phyloP scores from a whole-genome alignment of 2,329 filamentous ascomycete species.

The Sporothrix schenckii region DNA sequence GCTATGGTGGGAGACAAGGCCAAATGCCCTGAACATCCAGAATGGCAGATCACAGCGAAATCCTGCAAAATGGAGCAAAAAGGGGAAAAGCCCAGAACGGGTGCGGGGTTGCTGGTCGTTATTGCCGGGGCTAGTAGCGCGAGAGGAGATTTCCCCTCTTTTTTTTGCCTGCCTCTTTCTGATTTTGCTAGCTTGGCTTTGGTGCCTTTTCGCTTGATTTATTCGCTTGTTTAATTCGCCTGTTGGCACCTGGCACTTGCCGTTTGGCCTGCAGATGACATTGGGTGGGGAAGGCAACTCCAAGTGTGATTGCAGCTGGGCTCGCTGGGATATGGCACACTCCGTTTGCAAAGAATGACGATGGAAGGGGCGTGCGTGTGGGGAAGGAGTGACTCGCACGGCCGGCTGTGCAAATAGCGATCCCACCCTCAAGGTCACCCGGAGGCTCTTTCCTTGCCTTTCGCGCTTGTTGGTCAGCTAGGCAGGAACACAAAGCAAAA shows the following conservation, averaged over 20 bases:
- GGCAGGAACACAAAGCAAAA: neutral
- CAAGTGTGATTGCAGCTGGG: conserved; percentile 12
- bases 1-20: neutral
- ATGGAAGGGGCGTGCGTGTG: conserved; percentile 3
- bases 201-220: neutral
- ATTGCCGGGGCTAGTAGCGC: conserved; percentile 26
- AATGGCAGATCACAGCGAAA: neutral
- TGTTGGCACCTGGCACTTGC: conserved; percentile 11
- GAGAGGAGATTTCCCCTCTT: conserved; percentile 19
- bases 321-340: neutral
- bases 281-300: neutral
- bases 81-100: neutral
- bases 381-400: neutral
- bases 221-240: neutral
- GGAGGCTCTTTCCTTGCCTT: conserved; percentile 24
- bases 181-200: neutral
- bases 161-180: neutral
- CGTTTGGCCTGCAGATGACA: conserved; percentile 14
- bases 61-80: conserved; percentile 1
- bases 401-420: conserved; percentile 9
- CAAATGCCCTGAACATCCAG: conserved; percentile 17
- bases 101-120: conserved; percentile 26
- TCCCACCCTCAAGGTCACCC: neutral
- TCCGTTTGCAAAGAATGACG: neutral
- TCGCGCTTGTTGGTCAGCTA: conserved; percentile 8